phyloP scores from a whole-genome alignment of 371 early-diverging fungal species.

The Apophysomyces sp. region DNA sequence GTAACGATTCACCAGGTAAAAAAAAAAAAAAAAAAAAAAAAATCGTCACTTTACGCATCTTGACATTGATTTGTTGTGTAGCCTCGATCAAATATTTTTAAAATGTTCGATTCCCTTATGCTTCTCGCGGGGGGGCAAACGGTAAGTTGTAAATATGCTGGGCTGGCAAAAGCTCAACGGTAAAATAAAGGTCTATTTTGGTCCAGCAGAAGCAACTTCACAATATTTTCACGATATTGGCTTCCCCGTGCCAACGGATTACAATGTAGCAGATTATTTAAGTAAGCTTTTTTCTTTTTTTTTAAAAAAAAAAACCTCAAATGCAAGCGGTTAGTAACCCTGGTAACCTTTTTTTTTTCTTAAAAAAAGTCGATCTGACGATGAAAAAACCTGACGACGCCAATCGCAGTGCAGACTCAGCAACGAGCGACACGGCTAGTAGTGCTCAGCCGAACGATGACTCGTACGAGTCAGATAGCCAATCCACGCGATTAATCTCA shows the following conservation, averaged over 20 bases:
- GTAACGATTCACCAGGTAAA: conserved; percentile 77
- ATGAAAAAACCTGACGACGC: conserved; percentile 38
- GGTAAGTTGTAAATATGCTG: conserved; percentile 22
- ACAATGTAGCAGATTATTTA: conserved; percentile 81
- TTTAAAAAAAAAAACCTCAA: not conserved
- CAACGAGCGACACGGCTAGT: not conserved
- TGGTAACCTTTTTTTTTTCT: conserved; percentile 2
- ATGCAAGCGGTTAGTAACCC: too few species aligned
- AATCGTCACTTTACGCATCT: not conserved
- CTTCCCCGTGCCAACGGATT: conserved; percentile 69
- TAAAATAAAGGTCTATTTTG: conserved; percentile 54
- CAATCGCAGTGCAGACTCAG: not conserved
- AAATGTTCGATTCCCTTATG: conserved; percentile 79
- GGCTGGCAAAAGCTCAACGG: not conserved
- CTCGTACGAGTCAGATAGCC: not conserved
- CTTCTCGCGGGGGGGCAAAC: conserved; percentile 70
- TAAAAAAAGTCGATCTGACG: conserved; percentile 38
- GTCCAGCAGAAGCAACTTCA: conserved; percentile 41
- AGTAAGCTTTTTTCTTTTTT: conserved; percentile 23
- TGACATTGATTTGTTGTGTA: conserved; percentile 16
- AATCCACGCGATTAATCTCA: conserved; percentile 11
- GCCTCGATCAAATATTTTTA: conserved; percentile 80
- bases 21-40: not conserved
- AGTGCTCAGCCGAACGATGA: conserved; percentile 15
- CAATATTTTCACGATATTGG: conserved; percentile 59